phyloP scores from a whole-genome alignment of 345 rosid genomes.

The Camelina laxa region DNA sequence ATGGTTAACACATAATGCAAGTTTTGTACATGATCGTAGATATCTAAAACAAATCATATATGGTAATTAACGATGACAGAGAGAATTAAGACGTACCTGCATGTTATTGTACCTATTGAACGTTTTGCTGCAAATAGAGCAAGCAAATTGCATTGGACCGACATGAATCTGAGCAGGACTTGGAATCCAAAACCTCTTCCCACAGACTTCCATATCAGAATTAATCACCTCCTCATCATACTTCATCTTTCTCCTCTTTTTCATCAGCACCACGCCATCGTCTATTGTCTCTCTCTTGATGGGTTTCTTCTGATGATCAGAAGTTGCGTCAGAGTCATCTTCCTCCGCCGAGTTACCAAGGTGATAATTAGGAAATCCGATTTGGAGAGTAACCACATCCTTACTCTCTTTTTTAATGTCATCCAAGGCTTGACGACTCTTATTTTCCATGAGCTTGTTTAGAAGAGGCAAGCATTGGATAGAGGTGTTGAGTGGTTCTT shows the following conservation, averaged over 20 bases:
- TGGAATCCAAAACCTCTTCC: slow-evolving; percentile 76
- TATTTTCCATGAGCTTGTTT: slow-evolving; percentile 44
- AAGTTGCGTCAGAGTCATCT: slow-evolving; percentile 41
- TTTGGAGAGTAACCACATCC: slow-evolving; percentile 43
- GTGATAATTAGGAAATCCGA: slow-evolving; percentile 40
- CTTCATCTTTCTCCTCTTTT: slow-evolving; percentile 36
- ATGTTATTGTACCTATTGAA: slow-evolving; percentile 99
- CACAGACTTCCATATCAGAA: slow-evolving; percentile 38
- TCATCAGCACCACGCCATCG: slow-evolving; percentile 32
- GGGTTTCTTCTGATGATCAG: slow-evolving; percentile 21
- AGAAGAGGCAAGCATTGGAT: slow-evolving; percentile 46
- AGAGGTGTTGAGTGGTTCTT: slow-evolving; percentile 32
- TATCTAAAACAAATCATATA: slow-evolving; percentile 13
- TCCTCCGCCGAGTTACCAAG: slow-evolving; percentile 41
- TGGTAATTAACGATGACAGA: slow-evolving; percentile 1
- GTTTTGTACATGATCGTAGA: slow-evolving; percentile 6
- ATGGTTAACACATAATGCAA: slow-evolving; percentile 12
- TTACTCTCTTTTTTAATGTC: slow-evolving; percentile 31
- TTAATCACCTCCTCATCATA: slow-evolving; percentile 14
- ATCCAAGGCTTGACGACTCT: slow-evolving; percentile 14
- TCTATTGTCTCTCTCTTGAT: slow-evolving; percentile 39
- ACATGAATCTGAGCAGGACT: slow-evolving; percentile 92
- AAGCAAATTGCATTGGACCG: slow-evolving; percentile 97
- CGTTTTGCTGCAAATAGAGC: slow-evolving; percentile 96
- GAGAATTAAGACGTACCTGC: slow-evolving; percentile 64